These are phyloP conservation scores for Heracleum sosnowskyi DNA, from an alignment of 129 eudicot genomes.

Conservation along the genomic window DNA sequence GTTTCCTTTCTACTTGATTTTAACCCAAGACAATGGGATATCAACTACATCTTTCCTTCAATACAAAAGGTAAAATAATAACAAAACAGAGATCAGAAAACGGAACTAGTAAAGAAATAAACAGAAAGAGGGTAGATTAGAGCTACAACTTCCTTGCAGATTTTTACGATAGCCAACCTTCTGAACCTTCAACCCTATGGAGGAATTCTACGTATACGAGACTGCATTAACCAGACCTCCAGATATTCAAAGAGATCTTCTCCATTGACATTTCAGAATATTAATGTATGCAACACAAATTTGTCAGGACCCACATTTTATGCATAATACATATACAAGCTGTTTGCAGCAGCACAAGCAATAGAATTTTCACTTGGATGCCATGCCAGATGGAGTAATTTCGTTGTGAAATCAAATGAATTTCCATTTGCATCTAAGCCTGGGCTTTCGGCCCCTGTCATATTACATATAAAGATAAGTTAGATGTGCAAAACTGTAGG, in stretches of 20 bases:
- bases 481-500: not conserved
- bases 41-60: not conserved
- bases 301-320: slow-evolving; percentile 27
- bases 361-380: slow-evolving; percentile 90
- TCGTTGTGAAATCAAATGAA: slow-evolving; percentile 80
- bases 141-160: not conserved
- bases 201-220: not conserved
- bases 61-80: not conserved
- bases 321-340: slow-evolving; percentile 99
- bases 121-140: not conserved
- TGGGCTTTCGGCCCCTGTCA: slow-evolving; percentile 29
- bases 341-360: slow-evolving; percentile 99
- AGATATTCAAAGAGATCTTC: not conserved
- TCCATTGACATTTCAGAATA: not conserved
- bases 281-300: slow-evolving; percentile 9
- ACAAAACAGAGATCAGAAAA: not conserved
- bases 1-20: not conserved
- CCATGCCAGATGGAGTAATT: slow-evolving; percentile 95
- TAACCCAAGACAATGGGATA: not conserved
- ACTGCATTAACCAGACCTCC: not conserved
- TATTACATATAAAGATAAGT: not conserved
- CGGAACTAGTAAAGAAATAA: not conserved
- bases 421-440: slow-evolving; percentile 84
- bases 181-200: not conserved
- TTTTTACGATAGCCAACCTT: not conserved